Base-by-base conservation (phyloP, 148 eudicot genomes). In the Amaranthus cruentus region DNA sequence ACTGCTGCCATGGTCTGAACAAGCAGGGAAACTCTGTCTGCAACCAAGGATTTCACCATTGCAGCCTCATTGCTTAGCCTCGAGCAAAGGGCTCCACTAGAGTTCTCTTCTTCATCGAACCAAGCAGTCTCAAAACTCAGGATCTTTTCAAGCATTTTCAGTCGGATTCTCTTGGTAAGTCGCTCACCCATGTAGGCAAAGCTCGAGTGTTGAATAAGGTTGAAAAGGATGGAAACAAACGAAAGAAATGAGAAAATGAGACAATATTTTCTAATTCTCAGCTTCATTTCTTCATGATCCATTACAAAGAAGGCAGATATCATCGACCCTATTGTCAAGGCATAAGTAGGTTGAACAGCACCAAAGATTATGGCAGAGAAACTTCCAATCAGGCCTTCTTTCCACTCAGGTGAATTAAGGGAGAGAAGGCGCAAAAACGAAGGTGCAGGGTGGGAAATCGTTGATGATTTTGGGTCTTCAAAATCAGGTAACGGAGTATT, bases 311-410 rank as follows among this genome's bases (percentile, higher is more conserved):
- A 91, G 0, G 98, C 89, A 0, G 98, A 85, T 12, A 94, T 91
- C 96, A 91, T 90, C 53, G 93, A 92, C 9, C 98, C 98, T 15
- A 94, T 87, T 10, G 96, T 89, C 38, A 94, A 70, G 7, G 98
- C 98, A 75, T 94, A 94, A n/a, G 88, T 75, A 57, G 98, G 98
- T 47, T 94, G 98, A 12, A 94, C 84, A 3, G 91, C 89, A 1
- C 98, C 98, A 51, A 83, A 91, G 38, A 81, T 86, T 7, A 82
- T 48, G 1, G 97, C 97, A 0, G 96, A 90, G 38, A 94, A 73
- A 78, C 85, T 88, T 28, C 97, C 98, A 10, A 89, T 47, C 48
- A 91, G 73, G 46, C 85, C 91, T 69, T 91, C 91, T 70, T 84
- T 89, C 96, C 97, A 89, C 71, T 94, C 97, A 0, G 91, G 92